phyloP scores from a whole-genome alignment of 2,329 filamentous ascomycete species.

The Pseudogymnoascus sp. region DNA sequence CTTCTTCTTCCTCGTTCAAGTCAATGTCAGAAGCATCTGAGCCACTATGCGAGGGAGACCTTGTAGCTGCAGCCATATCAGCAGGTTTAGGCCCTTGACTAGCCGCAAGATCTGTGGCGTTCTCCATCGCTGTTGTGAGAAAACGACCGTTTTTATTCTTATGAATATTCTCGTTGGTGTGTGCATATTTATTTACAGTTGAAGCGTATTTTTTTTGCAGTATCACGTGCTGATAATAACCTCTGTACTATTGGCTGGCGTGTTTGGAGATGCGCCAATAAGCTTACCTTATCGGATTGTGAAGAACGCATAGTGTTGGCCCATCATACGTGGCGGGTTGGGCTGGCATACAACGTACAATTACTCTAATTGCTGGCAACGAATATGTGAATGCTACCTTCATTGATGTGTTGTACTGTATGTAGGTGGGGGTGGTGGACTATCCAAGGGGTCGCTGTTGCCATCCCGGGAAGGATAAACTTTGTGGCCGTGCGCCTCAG shows the following conservation, averaged over 20 bases:
- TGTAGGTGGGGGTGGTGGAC: background rate
- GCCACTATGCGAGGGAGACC: slow-evolving; percentile 19
- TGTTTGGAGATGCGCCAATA: background rate
- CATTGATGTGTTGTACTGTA: background rate
- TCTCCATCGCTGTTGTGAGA: slow-evolving; percentile 5
- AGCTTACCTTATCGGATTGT: background rate
- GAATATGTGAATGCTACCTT: background rate
- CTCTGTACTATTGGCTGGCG: background rate
- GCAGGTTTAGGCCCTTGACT: background rate
- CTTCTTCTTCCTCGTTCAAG: slow-evolving; percentile 37
- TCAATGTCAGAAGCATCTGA: slow-evolving; percentile 36
- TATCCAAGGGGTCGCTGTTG: slow-evolving; percentile 1
- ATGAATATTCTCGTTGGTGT: background rate
- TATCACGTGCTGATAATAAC: slow-evolving; percentile 3
- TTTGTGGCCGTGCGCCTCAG: slow-evolving; percentile 3
- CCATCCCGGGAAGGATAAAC: slow-evolving; percentile 5
- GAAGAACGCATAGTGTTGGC: background rate
- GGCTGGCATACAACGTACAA: background rate
- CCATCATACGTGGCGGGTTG: background rate
- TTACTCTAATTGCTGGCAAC: background rate
- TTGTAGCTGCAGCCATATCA: background rate
- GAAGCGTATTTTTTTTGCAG: background rate
- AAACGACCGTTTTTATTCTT: background rate
- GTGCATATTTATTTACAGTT: background rate
- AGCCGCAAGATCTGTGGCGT: background rate